Evolutionary conservation across 2,329 filamentous ascomycete species (phyloP), one percentile per base, ranked within the genome.

Genomic region (Sclerotinia minor): DNA sequence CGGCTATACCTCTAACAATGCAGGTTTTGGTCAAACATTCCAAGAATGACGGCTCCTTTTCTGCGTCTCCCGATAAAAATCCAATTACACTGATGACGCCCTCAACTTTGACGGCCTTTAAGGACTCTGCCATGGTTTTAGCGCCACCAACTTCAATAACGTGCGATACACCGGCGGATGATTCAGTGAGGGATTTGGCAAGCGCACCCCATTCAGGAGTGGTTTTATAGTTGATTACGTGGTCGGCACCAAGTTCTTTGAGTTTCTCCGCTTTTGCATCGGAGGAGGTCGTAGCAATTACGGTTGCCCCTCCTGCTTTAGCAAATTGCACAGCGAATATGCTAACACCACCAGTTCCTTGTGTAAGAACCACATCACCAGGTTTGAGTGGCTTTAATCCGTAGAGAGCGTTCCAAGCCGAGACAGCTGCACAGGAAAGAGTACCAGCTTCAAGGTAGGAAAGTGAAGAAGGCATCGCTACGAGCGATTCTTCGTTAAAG

Each of bases 341-440:
- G 52, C 75, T 77, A 3, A 82, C 80, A 3, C 80, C 81, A 1
- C 81, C 80, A 0, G 80, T 81, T 9, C 80, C 81, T 65, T 80
- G 79, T 0, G 78, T 79, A 9, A 82, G 73, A 0, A 82, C 78
- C 68, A 74, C 76, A 9, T 81, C 73, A 0, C 79, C 79, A 0
- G 78, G 73, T 3, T 64, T 71, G 29, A 79, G 54, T 1, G 71
- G 66, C 78, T 78, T 76, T 61, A 71, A 82, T 57, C 85, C 84
- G 63, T 83, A 86, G 4, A 87, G 75, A 8, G 83, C 83, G 71
- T 87, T 87, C 85, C 84, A 87, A 1, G 83, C 83, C 0, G 84
- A 86, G 15, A 87, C 68, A 1, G 79, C 84, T 0, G 85, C 84
- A 69, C 83, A 86, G 2, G 80, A 75, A 0, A 87, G 77, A 0